Base-by-base conservation (phyloP, 805 yeast genomes). In the Pichia cephalocereana region DNA sequence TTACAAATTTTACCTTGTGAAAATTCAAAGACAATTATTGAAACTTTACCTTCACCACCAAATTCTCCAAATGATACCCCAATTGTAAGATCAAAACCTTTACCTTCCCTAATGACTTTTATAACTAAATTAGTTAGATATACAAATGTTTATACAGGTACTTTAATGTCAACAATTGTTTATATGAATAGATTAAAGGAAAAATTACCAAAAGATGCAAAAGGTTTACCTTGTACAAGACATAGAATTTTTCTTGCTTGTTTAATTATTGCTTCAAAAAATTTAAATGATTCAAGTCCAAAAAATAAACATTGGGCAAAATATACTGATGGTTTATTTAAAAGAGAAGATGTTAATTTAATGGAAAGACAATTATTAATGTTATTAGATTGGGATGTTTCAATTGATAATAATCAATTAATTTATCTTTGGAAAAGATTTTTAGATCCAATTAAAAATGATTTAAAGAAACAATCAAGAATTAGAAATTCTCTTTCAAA, bases 91-190 rank as follows among this genome's bases (percentile, higher is more conserved):
- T 67, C 65, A 27, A 71, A 67, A 54, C 73, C 70, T 45, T 69
- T 77, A 46, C 90, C 91, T 12, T 82, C 89, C 8, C 70, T 85
- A 54, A 81, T 79, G 82, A 78, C 86, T 0, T 85, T 85, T 66
- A 80, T 85, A 58, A 77, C 83, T 51, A 79, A 74, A 57, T 69
- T 85, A 60, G 87, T 85, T 38, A 74, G 85, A 60, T 77, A 82
- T 68, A 81, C 89, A 31, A 83, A 83, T 58, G 88, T 85, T n/a
- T 81, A 83, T 64, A 81, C 89, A 3, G 88, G 90, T 38, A 84
- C 90, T 17, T 69, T 85, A 55, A 75, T 85, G 76, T 72, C 87
- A 14, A 82, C 91, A 5, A 72, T 81, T 46, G 82, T 83, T 32
- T 83, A 82, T 63, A 70, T 85, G 62, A 77, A 80, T 57, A 71